A percentile compares a stretch with the other conserved stretches of the same genome.
These are phyloP conservation scores for Euphorbia pulcherrima DNA, from an alignment of 345 rosid genomes.

Conservation along the genomic window DNA sequence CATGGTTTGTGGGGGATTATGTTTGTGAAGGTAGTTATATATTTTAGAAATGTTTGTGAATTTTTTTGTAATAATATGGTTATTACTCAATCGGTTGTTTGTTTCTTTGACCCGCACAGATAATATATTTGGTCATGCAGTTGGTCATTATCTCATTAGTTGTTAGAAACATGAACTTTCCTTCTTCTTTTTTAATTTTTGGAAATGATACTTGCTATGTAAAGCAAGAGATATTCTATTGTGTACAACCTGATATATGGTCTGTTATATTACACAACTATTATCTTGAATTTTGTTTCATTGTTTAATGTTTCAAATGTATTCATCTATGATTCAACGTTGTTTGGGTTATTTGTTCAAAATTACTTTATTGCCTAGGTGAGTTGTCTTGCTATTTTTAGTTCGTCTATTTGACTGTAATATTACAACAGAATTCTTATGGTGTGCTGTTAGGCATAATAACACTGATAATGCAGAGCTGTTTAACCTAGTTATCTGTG, in stretches of 20 bases:
- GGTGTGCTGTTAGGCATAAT: not conserved
- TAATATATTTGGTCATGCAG: too few species aligned
- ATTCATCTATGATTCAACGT: too few species aligned
- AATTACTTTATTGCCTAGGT: not conserved
- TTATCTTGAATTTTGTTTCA: too few species aligned
- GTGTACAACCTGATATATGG: not conserved
- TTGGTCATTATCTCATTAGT: not conserved
- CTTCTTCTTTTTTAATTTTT: not conserved
- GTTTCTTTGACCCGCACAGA: not conserved
- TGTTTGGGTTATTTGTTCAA: not conserved
- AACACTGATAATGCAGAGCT: not conserved
- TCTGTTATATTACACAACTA: not conserved
- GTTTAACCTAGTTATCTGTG: not conserved
- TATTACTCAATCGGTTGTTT: not conserved
- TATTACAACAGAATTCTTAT: not conserved
- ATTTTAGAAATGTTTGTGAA: not conserved
- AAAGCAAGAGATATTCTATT: not conserved
- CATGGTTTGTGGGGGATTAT: conserved; percentile 91
- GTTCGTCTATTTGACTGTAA: not conserved
- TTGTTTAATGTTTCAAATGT: too few species aligned
- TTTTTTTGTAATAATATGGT: not conserved
- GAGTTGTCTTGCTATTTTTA: not conserved
- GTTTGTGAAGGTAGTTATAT: conserved; percentile 55
- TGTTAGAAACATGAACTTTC: not conserved
- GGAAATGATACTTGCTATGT: not conserved